Base-by-base conservation (phyloP, 257 asterid genomes). In the Fraxinus anomala region DNA sequence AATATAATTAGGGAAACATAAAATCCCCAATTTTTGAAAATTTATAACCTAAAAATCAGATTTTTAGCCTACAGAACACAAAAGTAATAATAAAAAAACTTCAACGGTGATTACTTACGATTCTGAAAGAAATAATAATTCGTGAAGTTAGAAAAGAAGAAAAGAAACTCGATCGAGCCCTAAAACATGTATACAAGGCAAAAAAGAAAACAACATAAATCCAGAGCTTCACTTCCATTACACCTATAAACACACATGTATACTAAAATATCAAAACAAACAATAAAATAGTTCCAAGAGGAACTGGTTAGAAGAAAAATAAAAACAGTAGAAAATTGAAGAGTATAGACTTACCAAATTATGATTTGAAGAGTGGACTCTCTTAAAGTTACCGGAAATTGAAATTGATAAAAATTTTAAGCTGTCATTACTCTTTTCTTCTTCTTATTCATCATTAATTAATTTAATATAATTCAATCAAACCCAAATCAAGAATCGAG, bases 151-250 rank as follows among this genome's bases (percentile, higher is more conserved):
- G 79, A 9, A 36, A 40, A 76, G 39, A 6, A 6, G 79, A 9
- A 36, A 40, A 76, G 39, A 6, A 68, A 36, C 63, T 56, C 49
- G 40, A 76, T 34, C 72, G 61, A 78, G 78, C 88, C 88, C 85
- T 85, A 85, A 72, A 85, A 76, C 78, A 40, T 3, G 68, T 17
- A 30, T 70, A 63, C 28, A 42, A 39, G 42, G 56, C 13, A 65
- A 23, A 74, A 63, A 28, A 72, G 73, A 70, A 74, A 74, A 63
- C 39, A 42, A 61, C 68, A 61, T 61, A 21, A 23, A 61, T 21
- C 14, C 68, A 8, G 6, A 14, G 31, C 16, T 61, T 11, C 63
- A 51, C 47, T 13, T 73, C 26, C 75, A 23, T 31, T 12, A 44
- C 21, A 74, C 68, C 51, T 28, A 63, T 51, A 56, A 3, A 73